These are phyloP conservation scores for Leishmania major DNA, from an alignment of 208 protist genomes.

Conservation along the genomic window DNA sequence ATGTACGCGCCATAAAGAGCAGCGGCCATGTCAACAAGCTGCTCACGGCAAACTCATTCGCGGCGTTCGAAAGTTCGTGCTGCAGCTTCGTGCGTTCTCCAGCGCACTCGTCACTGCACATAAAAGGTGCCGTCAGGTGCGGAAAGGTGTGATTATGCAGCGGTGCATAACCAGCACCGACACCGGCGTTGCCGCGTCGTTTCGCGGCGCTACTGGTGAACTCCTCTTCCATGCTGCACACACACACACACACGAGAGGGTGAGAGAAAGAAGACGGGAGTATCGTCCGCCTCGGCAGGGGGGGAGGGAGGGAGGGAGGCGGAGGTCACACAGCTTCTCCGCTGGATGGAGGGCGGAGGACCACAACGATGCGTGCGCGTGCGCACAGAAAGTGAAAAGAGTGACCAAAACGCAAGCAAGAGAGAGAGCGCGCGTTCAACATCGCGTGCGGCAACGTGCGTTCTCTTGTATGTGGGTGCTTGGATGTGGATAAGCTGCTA, in stretches of 20 bases:
- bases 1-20: neutral
- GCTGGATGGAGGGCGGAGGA: too few relatives aligned
- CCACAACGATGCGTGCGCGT: too few relatives aligned
- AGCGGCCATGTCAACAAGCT: neutral
- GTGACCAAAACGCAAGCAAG: too few relatives aligned
- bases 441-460: too few relatives aligned
- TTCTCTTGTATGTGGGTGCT: too few relatives aligned
- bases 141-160: neutral
- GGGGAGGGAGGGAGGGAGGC: too few relatives aligned
- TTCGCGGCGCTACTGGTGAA: neutral
- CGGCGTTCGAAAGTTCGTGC: neutral
- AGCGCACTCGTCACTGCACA: neutral
- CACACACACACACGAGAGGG: neutral
- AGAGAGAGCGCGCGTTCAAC: too few relatives aligned
- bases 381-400: too few relatives aligned
- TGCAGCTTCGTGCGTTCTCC: neutral
- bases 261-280: too few relatives aligned
- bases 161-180: neutral
- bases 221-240: neutral
- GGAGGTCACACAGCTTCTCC: too few relatives aligned
- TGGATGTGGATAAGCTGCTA: neutral
- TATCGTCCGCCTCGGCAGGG: too few relatives aligned
- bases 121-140: neutral
- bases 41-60: neutral
- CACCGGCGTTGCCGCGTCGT: too few relatives aligned